Evolutionary conservation across 2,329 filamentous ascomycete species (phyloP), one percentile per base, ranked within the genome.

Genomic region (Exophiala dermatitidis): DNA sequence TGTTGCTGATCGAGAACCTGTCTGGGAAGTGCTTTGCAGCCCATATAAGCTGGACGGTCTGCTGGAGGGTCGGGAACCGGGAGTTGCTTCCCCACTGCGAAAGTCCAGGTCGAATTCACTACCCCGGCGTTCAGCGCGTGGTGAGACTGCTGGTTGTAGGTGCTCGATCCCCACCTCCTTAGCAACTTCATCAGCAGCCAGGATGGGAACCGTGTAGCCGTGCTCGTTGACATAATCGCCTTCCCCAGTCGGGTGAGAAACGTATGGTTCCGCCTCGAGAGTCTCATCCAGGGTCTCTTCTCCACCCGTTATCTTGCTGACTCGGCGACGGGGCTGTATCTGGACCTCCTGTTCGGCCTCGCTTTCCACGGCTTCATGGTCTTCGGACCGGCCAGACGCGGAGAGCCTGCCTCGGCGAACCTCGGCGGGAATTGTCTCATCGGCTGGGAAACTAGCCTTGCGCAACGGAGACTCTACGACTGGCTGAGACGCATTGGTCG

Each of bases 131-230:
- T 86, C 82, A 46, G 83, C 75, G 37, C 80, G 76, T 8, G 88
- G 88, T n/a, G 85, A 86, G 31, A 97, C 80, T 9, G 90, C 93
- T 26, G 93, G 88, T 48, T 87, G 83, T 65, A 88, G 76, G 61
- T 81, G 82, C 52, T 84, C 85, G 9, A 78, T 77, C 33, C 79
- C 78, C 0, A 83, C 80, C 50, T 86, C 81, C 68, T 90, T 91
- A 54, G 82, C 78, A 31, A 95, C 78, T 70, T 97, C 90, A 65
- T 97, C 93, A 1, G 87, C 79, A 5, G 93, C 93, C 47, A 98
- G 74, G 59, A 98, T 95, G 0, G 91, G 90, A 30, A 84, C 83
- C 36, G 80, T 79, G 65, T 86, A 84, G 12, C 79, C 78, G 50
- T 78, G 74, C 32, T 85, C 81, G 12, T 80, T 79, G 40, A 77